A percentile compares a stretch with the other conserved stretches of the same genome.
phyloP scores from a whole-genome alignment of 768 basidiomycete species.

The Suillus sp. region DNA sequence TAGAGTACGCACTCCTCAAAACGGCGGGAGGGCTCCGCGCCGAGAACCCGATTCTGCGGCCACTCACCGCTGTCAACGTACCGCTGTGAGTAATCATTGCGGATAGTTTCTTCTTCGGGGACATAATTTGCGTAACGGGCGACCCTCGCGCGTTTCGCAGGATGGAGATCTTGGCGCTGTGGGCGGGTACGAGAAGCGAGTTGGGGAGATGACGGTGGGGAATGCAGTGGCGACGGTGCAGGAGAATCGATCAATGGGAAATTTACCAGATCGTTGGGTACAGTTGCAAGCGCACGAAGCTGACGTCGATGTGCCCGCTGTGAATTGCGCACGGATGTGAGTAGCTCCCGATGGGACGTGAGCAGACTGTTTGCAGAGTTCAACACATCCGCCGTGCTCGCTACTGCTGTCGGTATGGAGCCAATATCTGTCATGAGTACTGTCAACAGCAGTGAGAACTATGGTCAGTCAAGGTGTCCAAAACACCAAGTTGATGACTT shows the following conservation, averaged over 20 bases:
- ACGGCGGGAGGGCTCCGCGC: conserved; percentile 82
- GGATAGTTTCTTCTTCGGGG: conserved; percentile 92
- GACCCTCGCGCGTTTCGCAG: conserved; percentile 73
- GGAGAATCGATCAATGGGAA: conserved; percentile 63
- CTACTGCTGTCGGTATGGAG: conserved; percentile 17
- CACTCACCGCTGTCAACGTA: conserved; percentile 92
- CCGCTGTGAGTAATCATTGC: conserved; percentile 91
- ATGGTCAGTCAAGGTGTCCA: neutral
- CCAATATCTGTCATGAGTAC: neutral
- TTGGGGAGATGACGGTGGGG: conserved; percentile 50
- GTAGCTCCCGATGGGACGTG: conserved; percentile 58
- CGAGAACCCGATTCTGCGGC: conserved; percentile 92
- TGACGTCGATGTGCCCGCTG: conserved; percentile 62
- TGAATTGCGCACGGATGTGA: conserved; percentile 53
- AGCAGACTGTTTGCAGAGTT: conserved; percentile 67
- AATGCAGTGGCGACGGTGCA: conserved; percentile 50
- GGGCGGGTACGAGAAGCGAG: conserved; percentile 37
- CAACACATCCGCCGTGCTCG: conserved; percentile 49
- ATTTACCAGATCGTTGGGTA: conserved; percentile 54
- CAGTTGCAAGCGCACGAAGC: conserved; percentile 55
- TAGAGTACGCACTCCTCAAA: conserved; percentile 83
- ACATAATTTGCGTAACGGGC: conserved; percentile 80
- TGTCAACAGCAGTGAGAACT: neutral
- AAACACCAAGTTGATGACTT: neutral
- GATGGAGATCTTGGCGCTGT: conserved; percentile 55